Percentiles rank a stretch among this genome's conserved stretches.
Conservation (phyloP, 2,329 filamentous ascomycete genomes). For the Drechslera avenae region DNA sequence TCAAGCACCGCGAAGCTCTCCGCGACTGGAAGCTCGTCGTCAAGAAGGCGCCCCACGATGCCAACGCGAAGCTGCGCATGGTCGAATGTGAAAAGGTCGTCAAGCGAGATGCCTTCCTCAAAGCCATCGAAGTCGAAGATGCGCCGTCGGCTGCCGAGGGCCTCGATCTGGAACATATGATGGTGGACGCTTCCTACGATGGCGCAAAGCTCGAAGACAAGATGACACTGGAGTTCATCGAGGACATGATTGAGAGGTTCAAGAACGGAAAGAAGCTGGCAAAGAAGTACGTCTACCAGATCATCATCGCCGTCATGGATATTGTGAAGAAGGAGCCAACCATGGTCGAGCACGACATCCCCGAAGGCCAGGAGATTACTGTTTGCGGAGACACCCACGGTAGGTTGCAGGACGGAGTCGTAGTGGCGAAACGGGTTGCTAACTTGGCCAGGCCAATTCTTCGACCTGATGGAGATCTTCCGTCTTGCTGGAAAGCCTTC, state of each 20-base stretch:
- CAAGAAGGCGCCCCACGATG: constrained; percentile 83
- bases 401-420: constrained; percentile 49
- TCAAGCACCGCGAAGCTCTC: constrained; percentile 84
- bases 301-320: constrained; percentile 86
- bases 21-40: constrained; percentile 92
- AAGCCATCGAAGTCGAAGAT: constrained; percentile 91
- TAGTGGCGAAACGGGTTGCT: constrained; percentile 7
- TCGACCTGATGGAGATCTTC: constrained; percentile 96
- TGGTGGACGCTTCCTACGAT: constrained; percentile 83
- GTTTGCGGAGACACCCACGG: constrained; percentile 98
- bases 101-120: constrained; percentile 88
- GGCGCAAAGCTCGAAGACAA: constrained; percentile 75
- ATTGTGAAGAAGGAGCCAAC: constrained; percentile 91
- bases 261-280: constrained; percentile 88
- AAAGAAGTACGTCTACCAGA: constrained; percentile 97
- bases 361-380: constrained; percentile 78
- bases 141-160: constrained; percentile 91
- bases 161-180: constrained; percentile 84
- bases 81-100: constrained; percentile 95
- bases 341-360: constrained; percentile 91
- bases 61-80: constrained; percentile 87
- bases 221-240: constrained; percentile 97
- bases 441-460: constrained; percentile 81
- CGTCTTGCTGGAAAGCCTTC: constrained; percentile 82
- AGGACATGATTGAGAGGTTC: constrained; percentile 96